Evolutionary conservation across 805 yeast species (phyloP).

Genomic region (Yamadazyma takamatsuzukensis): DNA sequence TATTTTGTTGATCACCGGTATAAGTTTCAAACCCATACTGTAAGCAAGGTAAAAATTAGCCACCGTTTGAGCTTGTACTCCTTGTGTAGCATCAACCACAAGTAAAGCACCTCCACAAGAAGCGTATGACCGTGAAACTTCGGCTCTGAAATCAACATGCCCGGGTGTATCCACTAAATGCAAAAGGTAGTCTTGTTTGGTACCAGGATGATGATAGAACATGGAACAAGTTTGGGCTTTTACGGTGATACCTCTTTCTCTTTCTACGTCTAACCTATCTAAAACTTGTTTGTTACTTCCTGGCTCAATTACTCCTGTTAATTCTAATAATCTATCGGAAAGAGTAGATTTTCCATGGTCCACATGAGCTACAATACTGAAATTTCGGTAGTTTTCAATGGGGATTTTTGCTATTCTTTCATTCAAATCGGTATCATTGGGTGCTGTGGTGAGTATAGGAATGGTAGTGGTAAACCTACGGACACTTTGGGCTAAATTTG

Average conservation of each 20-base stretch:
- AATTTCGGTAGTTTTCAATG: slow-evolving; percentile 76
- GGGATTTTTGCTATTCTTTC: slow-evolving; percentile 76
- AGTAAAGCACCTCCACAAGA: slow-evolving; percentile 93
- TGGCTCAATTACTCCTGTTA: slow-evolving; percentile 83
- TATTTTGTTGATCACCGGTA: slow-evolving; percentile 89
- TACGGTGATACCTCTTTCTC: slow-evolving; percentile 95
- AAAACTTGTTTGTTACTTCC: slow-evolving; percentile 78
- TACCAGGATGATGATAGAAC: slow-evolving; percentile 62
- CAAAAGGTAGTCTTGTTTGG: slow-evolving; percentile 70
- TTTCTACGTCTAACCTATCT: slow-evolving; percentile 89
- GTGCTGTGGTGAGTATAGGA: too few relatives aligned
- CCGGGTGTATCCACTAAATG: slow-evolving; percentile 98
- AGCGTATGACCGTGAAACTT: slow-evolving; percentile 90
- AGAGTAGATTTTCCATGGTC: slow-evolving; percentile 89
- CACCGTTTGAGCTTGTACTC: slow-evolving; percentile 98
- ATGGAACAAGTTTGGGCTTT: slow-evolving; percentile 96
- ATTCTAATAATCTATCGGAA: slow-evolving; percentile 80
- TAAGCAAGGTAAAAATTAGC: slow-evolving; percentile 92
- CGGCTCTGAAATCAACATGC: slow-evolving; percentile 93
- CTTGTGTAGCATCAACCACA: slow-evolving; percentile 92
- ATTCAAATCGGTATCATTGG: too few relatives aligned
- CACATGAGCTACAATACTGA: slow-evolving; percentile 94
- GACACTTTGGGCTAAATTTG: too few relatives aligned
- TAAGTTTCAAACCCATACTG: slow-evolving; percentile 72
- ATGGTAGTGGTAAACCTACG: too few relatives aligned